Evolutionary conservation across 768 basidiomycete species (phyloP).

Genomic region (Fistulinella prunicolor): DNA sequence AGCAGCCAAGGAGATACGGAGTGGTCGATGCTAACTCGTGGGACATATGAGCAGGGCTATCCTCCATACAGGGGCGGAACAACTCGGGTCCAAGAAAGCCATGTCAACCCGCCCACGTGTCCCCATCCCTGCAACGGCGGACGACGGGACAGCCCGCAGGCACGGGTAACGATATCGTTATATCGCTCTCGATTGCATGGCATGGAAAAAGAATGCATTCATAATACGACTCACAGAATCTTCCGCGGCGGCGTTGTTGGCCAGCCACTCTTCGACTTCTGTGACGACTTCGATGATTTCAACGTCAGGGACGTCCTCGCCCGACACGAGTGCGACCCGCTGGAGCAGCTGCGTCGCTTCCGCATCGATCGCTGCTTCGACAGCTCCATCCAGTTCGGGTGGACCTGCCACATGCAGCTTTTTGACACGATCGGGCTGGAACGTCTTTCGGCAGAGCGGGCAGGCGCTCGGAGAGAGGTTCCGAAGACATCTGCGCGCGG

Average conservation of each 20-base stretch:
- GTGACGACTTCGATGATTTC: conserved; percentile 39
- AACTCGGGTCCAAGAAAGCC: conserved; percentile 17
- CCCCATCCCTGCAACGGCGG: background rate
- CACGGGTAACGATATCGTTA: no score
- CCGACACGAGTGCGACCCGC: conserved; percentile 35
- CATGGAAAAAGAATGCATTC: background rate
- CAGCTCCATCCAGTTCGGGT: conserved; percentile 34
- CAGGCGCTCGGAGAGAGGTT: conserved; percentile 51
- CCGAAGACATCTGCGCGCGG: conserved; percentile 50
- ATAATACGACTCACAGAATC: conserved; percentile 28
- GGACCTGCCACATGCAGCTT: conserved; percentile 62
- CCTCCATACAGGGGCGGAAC: conserved; percentile 14
- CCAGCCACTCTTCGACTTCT: conserved; percentile 54
- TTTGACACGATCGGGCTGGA: conserved; percentile 55
- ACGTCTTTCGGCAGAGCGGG: conserved; percentile 65
- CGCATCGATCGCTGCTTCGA: conserved; percentile 41
- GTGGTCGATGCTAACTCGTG: conserved; percentile 31
- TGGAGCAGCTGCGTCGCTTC: conserved; percentile 36
- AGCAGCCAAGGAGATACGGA: conserved; percentile 32
- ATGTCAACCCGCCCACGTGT: background rate
- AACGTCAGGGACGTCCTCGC: conserved; percentile 29
- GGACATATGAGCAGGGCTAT: conserved; percentile 18
- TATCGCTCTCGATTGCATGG: no score
- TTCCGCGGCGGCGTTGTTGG: conserved; percentile 39
- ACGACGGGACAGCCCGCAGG: background rate